phyloP scores from a whole-genome alignment of 495 filamentous ascomycete genomes.

The Talaromyces borbonicus region DNA sequence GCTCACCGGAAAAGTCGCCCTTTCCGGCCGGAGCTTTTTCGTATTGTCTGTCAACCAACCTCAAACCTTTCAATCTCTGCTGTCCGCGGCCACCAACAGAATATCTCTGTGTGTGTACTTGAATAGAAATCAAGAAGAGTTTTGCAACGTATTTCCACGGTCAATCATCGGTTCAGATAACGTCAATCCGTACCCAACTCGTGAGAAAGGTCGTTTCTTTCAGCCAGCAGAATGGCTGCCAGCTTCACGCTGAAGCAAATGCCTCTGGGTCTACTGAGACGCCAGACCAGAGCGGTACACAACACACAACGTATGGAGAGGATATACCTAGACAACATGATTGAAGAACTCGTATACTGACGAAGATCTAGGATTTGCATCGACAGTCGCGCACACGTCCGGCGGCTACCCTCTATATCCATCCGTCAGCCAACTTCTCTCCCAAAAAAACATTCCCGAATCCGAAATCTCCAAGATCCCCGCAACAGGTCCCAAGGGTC shows the following conservation, averaged over 20 bases:
- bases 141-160: no score
- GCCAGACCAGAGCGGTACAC: slow-evolving; percentile 24
- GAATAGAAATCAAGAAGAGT: no score
- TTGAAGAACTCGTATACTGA: no score
- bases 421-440: slow-evolving; percentile 72
- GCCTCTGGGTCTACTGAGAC: slow-evolving; percentile 29
- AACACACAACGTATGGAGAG: slow-evolving; percentile 33
- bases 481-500: slow-evolving; percentile 77
- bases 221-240: slow-evolving; percentile 26
- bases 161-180: background rate
- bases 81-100: background rate
- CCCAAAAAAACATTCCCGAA: slow-evolving; percentile 60
- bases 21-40: slow-evolving; percentile 1
- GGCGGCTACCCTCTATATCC: slow-evolving; percentile 67
- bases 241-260: slow-evolving; percentile 25
- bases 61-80: background rate
- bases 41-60: no score
- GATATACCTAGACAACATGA: no score
- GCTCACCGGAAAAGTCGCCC: slow-evolving; percentile 4
- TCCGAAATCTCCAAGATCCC: slow-evolving; percentile 70
- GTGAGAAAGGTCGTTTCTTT: no score
- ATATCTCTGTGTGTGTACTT: no score
- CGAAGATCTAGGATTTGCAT: slow-evolving; percentile 32
- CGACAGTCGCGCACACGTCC: slow-evolving; percentile 48
- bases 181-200: background rate